Evolutionary conservation across 2,329 filamentous ascomycete species (phyloP).

Genomic region (Pyricularia sp.): DNA sequence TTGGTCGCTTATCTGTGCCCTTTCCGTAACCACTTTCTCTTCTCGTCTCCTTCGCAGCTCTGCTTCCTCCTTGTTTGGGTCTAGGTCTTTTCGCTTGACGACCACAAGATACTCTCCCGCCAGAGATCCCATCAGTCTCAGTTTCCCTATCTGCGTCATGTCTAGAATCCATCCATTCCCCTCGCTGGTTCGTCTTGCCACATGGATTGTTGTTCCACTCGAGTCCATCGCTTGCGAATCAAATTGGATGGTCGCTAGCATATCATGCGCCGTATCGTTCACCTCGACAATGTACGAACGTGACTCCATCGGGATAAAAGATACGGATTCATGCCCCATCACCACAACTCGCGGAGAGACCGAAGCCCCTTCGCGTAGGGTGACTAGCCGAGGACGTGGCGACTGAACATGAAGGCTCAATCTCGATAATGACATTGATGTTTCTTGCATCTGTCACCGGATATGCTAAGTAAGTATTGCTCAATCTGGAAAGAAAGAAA

Average conservation of each 20-base stretch:
- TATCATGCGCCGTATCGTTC: neutral
- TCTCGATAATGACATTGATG: neutral
- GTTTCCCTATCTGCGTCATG: neutral
- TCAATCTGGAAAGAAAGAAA: neutral
- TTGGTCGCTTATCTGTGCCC: neutral
- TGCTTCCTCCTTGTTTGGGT: neutral
- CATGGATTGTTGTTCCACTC: neutral
- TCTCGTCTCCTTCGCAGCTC: neutral
- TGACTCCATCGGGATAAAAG: neutral
- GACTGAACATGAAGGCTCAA: neutral
- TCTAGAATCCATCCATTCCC: neutral
- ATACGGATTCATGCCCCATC: neutral
- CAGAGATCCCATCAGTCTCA: neutral
- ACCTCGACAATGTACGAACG: neutral
- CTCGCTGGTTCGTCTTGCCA: neutral
- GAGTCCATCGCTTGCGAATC: neutral
- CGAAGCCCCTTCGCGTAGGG: neutral
- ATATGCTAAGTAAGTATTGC: neutral
- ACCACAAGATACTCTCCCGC: neutral
- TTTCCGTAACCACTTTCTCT: neutral
- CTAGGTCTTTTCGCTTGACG: neutral
- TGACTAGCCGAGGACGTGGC: neutral
- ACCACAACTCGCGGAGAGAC: neutral
- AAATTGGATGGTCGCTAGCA: neutral
- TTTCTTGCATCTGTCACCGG: neutral